phyloP scores from a whole-genome alignment of 1,139 yeast genomes.

The Candida sanyaensis region DNA sequence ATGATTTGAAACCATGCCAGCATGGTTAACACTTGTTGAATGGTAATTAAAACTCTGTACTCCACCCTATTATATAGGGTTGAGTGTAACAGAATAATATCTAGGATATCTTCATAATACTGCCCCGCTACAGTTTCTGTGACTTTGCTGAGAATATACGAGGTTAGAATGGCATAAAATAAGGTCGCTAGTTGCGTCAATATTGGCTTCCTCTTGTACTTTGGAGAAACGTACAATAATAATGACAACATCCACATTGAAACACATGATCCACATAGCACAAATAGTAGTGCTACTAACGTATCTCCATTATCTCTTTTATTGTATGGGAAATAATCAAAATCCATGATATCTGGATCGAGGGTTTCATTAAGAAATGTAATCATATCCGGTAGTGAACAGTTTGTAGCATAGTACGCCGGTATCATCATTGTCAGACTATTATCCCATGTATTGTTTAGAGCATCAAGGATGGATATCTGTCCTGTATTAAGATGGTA shows the following conservation, averaged over 20 bases:
- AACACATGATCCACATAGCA: slow-evolving; percentile 44
- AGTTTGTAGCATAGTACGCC: slow-evolving; percentile 46
- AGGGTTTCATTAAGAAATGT: neutral
- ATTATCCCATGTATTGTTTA: slow-evolving; percentile 18
- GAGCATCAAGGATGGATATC: slow-evolving; percentile 19
- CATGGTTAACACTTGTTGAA: slow-evolving; percentile 37
- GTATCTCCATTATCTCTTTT: slow-evolving; percentile 41
- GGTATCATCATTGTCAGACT: slow-evolving; percentile 26
- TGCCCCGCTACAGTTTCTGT: slow-evolving; percentile 36
- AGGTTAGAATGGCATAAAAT: slow-evolving; percentile 44
- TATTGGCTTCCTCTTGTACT: slow-evolving; percentile 48
- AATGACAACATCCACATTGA: slow-evolving; percentile 57
- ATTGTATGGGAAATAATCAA: slow-evolving; percentile 21
- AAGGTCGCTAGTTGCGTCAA: slow-evolving; percentile 48
- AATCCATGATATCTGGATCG: neutral
- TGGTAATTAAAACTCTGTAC: slow-evolving; percentile 29
- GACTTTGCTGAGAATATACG: slow-evolving; percentile 39
- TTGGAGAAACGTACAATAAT: slow-evolving; percentile 46
- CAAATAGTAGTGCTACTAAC: slow-evolving; percentile 46
- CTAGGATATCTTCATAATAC: slow-evolving; percentile 38
- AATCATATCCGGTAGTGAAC: slow-evolving; percentile 22
- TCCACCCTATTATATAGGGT: slow-evolving; percentile 28
- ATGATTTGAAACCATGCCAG: slow-evolving; percentile 45
- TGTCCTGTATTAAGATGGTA: slow-evolving; percentile 38
- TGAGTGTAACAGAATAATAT: slow-evolving; percentile 34